Base-by-base conservation (phyloP, 2,329 filamentous ascomycete species). In the Lasiodiplodia citricola region DNA sequence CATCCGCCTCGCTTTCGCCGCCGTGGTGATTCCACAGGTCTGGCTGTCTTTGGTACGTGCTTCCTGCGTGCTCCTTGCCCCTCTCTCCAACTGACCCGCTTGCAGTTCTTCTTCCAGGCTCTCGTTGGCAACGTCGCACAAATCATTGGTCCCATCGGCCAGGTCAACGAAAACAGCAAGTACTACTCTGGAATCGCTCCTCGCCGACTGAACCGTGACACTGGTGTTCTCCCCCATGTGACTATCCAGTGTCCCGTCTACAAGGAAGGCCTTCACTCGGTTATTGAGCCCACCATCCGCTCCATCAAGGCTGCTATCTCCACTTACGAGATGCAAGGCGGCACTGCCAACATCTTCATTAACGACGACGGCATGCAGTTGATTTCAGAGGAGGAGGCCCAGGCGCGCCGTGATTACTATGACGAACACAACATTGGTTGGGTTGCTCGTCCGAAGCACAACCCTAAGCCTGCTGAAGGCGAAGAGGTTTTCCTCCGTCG, bases 251-350 rank as follows among this genome's bases (percentile, higher is more conserved):
- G 77, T 70, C 80, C 80, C 1, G 79, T 81, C 54, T 82, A 81
- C 77, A 82, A 81, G 72, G 80, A 82, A 72, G 79, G 80, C 71
- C 76, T 82, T 18, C 68, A 71, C 44, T 71, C 73, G 66, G 80
- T 96, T 78, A 94, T 94, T 74, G 87, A 85, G 23, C 92, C 92
- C 8, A 95, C 92, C 0, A 87, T 94, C 74, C 89, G 88, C 74
- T 94, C 91, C 2, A 86, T 94, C 80, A 93, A 93, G 81, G 87
- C 90, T 73, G 91, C 91, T 71, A 92, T 93, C 76, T 91, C 89
- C 38, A 92, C 90, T 0, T 93, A 93, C 74, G 91, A 93, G 76
- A 83, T 92, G 21, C 91, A 93, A 75, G 91, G 91, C 71, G 91
- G 91, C n/a, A 91, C 90, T 8, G 90, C 90, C 71, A 92, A 92